Percentiles rank a stretch among this genome's conserved stretches.
phyloP scores from a whole-genome alignment of 352 stramenopile species.

The Phytopythium boreale region DNA sequence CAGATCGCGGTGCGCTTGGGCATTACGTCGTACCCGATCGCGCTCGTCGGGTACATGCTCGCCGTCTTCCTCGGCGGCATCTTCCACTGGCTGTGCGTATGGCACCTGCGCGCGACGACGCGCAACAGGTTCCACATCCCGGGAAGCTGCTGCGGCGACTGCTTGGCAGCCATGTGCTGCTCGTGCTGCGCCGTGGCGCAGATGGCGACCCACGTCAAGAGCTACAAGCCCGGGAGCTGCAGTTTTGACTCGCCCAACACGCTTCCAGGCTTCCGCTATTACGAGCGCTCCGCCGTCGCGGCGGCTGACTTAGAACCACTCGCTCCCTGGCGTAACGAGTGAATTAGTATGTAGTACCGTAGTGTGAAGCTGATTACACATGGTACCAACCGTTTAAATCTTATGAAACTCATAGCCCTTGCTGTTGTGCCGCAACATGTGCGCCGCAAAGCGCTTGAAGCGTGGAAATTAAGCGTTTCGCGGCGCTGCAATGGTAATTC shows the following conservation, averaged over 20 bases:
- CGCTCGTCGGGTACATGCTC: slow-evolving; percentile 5
- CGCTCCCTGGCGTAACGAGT: no score
- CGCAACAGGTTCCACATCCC: slow-evolving; percentile 38
- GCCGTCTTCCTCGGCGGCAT: slow-evolving; percentile 5
- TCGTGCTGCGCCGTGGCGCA: slow-evolving; percentile 38
- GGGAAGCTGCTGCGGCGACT: slow-evolving; percentile 27
- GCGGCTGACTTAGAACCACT: no score
- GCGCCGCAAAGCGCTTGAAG: no score
- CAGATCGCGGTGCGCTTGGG: slow-evolving; percentile 16
- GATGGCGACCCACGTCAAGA: slow-evolving; percentile 42
- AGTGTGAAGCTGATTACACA: no score
- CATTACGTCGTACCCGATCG: slow-evolving; percentile 7
- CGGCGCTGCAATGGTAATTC: no score
- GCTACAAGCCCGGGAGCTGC: slow-evolving; percentile 30
- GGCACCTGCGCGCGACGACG: slow-evolving; percentile 20
- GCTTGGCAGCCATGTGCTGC: slow-evolving; percentile 29
- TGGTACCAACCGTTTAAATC: no score
- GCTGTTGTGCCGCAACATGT: no score
- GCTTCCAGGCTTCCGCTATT: background rate
- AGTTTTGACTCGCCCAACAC: slow-evolving; percentile 11
- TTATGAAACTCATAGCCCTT: no score
- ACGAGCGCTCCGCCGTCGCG: no score
- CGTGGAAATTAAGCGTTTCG: no score
- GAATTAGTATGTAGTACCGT: no score
- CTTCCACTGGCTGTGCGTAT: slow-evolving; percentile 16